Percentiles rank a stretch among this genome's conserved stretches.
phyloP scores from a whole-genome alignment of 352 stramenopile genomes.

The Phytophthora palmivora region DNA sequence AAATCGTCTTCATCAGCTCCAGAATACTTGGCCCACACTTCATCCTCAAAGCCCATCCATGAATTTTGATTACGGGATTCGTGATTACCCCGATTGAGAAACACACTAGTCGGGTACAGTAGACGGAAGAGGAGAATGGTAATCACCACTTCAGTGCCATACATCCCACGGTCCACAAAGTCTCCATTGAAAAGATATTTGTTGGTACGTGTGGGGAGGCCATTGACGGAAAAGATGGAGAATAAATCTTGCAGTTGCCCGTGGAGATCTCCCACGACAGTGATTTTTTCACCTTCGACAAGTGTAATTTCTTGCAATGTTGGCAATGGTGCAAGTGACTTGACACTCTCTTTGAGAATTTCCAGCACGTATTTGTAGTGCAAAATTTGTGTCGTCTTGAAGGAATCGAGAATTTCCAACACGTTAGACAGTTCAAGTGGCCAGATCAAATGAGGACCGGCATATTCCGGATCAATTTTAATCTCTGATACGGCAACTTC shows the following conservation, averaged over 20 bases:
- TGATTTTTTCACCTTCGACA: constrained; percentile 89
- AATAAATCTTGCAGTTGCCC: constrained; percentile 96
- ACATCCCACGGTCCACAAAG: constrained; percentile 94
- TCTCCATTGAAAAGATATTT: constrained; percentile 97
- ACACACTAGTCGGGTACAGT: constrained; percentile 87
- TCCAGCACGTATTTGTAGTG: constrained; percentile 93
- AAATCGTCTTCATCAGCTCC: constrained; percentile 59
- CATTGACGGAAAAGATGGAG: constrained; percentile 95
- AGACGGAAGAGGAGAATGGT: constrained; percentile 80
- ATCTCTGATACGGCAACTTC: constrained; percentile 64
- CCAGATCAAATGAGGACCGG: constrained; percentile 82
- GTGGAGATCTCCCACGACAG: constrained; percentile 94
- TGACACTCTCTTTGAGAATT: constrained; percentile 77
- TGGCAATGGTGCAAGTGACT: constrained; percentile 64
- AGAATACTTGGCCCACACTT: constrained; percentile 88
- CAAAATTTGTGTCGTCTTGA: constrained; percentile 88
- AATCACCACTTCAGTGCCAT: constrained; percentile 90
- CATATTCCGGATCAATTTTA: constrained; percentile 66
- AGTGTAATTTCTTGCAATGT: constrained; percentile 90
- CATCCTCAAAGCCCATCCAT: constrained; percentile 94
- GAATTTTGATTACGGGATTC: constrained; percentile 95
- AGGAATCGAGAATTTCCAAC: constrained; percentile 90
- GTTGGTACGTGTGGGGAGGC: constrained; percentile 89
- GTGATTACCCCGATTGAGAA: constrained; percentile 96
- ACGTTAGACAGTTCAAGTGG: constrained; percentile 87